Evolutionary conservation across 1,139 yeast species (phyloP).

Genomic region (Kodamaea sp.): DNA sequence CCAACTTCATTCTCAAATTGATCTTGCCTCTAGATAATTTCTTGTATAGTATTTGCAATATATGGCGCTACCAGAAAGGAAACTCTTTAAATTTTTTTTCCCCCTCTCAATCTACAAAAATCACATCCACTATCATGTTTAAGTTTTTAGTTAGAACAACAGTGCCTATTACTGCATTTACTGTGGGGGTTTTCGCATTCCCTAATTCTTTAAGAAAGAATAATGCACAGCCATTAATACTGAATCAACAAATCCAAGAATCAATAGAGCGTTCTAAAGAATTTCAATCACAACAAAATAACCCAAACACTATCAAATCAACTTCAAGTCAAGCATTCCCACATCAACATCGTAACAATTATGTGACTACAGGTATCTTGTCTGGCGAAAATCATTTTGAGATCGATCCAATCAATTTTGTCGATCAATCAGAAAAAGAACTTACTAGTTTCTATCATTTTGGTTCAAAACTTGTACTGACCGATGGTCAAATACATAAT

Average conservation of each 20-base stretch:
- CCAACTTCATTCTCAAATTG: conserved; percentile 23
- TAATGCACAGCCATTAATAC: conserved; percentile 6
- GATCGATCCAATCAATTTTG: conserved; percentile 62
- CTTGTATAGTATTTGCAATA: neutral
- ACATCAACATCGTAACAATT: conserved; percentile 55
- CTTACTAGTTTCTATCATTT: conserved; percentile 64
- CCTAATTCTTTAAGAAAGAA: conserved; percentile 38
- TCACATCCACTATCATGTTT: conserved; percentile 9
- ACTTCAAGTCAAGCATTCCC: conserved; percentile 51
- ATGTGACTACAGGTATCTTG: conserved; percentile 64
- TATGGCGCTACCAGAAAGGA: neutral
- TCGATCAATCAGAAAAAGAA: conserved; percentile 43
- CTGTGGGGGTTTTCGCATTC: conserved; percentile 45
- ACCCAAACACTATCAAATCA: conserved; percentile 23
- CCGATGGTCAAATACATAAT: conserved; percentile 77
- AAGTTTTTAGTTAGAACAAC: conserved; percentile 19
- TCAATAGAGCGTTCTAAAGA: conserved; percentile 29
- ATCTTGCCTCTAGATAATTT: conserved; percentile 16
- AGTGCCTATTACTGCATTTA: conserved; percentile 42
- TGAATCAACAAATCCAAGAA: conserved; percentile 6
- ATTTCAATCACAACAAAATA: conserved; percentile 16
- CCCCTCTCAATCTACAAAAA: neutral
- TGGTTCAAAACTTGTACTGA: conserved; percentile 63
- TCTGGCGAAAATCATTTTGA: conserved; percentile 61
- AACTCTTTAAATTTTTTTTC: neutral